These are phyloP conservation scores for Metschnikowia borealis DNA, from an alignment of 805 yeast genomes.

Conservation along the genomic window DNA sequence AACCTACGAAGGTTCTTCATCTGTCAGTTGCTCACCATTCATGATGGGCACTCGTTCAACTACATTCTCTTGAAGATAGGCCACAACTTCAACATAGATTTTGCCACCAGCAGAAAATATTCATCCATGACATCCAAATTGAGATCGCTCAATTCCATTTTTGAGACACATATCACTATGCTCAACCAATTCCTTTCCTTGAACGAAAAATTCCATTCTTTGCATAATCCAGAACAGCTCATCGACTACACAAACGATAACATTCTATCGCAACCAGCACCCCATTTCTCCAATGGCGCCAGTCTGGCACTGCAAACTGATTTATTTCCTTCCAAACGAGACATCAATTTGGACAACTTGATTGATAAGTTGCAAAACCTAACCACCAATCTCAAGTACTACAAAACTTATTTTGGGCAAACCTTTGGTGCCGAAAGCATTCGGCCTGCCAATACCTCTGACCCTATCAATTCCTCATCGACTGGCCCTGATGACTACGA, in stretches of 20 bases:
- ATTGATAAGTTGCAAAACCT: slow-evolving; percentile 29
- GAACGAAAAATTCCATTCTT: slow-evolving; percentile 26
- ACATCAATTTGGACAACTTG: slow-evolving; percentile 22
- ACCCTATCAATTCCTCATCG: background rate
- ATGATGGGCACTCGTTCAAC: slow-evolving; percentile 27
- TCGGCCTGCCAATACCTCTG: background rate
- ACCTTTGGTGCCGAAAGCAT: background rate
- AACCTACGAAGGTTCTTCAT: slow-evolving; percentile 34
- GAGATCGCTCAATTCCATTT: slow-evolving; percentile 17
- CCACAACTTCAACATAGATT: slow-evolving; percentile 17
- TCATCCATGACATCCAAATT: slow-evolving; percentile 17
- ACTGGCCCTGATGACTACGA: slow-evolving; percentile 29
- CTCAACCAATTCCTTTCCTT: slow-evolving; percentile 20
- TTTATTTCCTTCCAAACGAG: slow-evolving; percentile 9
- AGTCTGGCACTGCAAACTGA: background rate
- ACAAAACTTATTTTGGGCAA: slow-evolving; percentile 27
- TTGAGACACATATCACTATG: slow-evolving; percentile 22
- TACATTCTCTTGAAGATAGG: slow-evolving; percentile 30
- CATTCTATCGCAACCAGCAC: slow-evolving; percentile 7
- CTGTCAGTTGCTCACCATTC: slow-evolving; percentile 35
- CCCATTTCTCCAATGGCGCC: background rate
- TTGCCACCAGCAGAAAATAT: slow-evolving; percentile 3
- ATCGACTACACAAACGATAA: slow-evolving; percentile 17
- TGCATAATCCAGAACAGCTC: slow-evolving; percentile 7
- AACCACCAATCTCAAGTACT: slow-evolving; percentile 33